A percentile compares a stretch with the other conserved stretches of the same genome.
These are phyloP conservation scores for Rugonectria rugulosa DNA, from an alignment of 2,329 filamentous ascomycete species.

Conservation along the genomic window DNA sequence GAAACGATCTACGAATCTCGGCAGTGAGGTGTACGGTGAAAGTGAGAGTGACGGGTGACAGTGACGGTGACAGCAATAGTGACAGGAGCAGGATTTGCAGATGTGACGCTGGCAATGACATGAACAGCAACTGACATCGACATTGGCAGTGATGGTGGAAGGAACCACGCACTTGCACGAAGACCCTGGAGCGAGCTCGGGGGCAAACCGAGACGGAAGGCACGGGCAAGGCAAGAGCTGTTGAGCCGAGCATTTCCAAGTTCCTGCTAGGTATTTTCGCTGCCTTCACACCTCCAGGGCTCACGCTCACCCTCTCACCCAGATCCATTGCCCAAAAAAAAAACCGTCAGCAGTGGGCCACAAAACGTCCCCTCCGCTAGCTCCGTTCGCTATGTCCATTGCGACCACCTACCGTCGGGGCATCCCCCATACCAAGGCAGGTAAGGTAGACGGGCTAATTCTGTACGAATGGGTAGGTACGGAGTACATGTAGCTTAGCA, in stretches of 20 bases:
- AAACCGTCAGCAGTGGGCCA: conserved; percentile 10
- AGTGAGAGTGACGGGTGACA: no score
- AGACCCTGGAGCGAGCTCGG: conserved; percentile 4
- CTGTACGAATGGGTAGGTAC: neutral
- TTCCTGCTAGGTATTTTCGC: no score
- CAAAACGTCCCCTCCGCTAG: conserved; percentile 17
- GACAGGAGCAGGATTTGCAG: no score
- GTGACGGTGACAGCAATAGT: no score
- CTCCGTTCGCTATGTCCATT: conserved; percentile 6
- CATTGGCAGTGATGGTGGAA: neutral
- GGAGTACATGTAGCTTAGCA: neutral
- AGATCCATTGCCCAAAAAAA: conserved; percentile 6
- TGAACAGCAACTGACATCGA: neutral
- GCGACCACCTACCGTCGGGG: conserved; percentile 8
- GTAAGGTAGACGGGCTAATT: conserved; percentile 6
- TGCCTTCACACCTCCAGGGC: no score
- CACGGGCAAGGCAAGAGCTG: conserved; percentile 16
- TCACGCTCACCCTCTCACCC: neutral
- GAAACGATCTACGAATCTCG: no score
- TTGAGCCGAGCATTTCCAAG: conserved; percentile 19
- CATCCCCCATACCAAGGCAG: conserved; percentile 9
- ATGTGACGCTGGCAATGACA: no score
- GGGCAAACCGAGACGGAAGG: conserved; percentile 7
- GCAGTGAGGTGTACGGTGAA: no score
- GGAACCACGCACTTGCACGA: neutral